These are phyloP conservation scores for Ustilago bromivora DNA, from an alignment of 1,284 basidiomycete species.

Conservation along the genomic window DNA sequence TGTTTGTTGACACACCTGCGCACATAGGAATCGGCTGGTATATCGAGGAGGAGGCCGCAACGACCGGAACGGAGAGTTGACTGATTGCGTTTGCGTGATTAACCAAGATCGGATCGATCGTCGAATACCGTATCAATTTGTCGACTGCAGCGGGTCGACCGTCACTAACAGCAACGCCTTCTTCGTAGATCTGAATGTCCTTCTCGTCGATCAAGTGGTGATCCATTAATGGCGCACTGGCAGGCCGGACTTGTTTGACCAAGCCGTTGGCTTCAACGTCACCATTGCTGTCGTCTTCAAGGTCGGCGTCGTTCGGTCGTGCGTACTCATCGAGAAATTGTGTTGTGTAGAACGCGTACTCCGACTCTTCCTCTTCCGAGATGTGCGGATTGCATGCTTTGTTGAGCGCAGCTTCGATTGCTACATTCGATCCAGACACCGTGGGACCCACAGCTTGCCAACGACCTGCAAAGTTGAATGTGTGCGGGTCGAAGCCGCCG, in stretches of 20 bases:
- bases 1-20: background rate
- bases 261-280: background rate
- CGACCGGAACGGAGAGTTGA: slow-evolving; percentile 13
- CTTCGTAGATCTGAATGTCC: slow-evolving; percentile 55
- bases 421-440: slow-evolving; percentile 35
- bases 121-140: slow-evolving; percentile 24
- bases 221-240: slow-evolving; percentile 21
- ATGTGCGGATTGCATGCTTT: slow-evolving; percentile 49
- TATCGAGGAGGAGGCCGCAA: background rate
- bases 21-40: slow-evolving; percentile 9
- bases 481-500: slow-evolving; percentile 37
- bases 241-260: background rate
- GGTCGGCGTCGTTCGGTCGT: slow-evolving; percentile 18
- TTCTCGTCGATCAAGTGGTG: slow-evolving; percentile 52
- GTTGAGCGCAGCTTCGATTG: slow-evolving; percentile 43
- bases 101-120: slow-evolving; percentile 39
- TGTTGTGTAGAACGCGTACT: slow-evolving; percentile 51
- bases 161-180: slow-evolving; percentile 39
- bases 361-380: slow-evolving; percentile 41
- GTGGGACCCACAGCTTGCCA: slow-evolving; percentile 37
- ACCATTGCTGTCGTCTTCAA: background rate
- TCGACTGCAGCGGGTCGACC: slow-evolving; percentile 26
- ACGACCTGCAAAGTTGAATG: slow-evolving; percentile 52
- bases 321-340: slow-evolving; percentile 46
- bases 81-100: slow-evolving; percentile 34